A percentile compares a stretch with the other conserved stretches of the same genome.
Conservation (phyloP, 257 asterid species). For the Anisodus acutangulus region DNA sequence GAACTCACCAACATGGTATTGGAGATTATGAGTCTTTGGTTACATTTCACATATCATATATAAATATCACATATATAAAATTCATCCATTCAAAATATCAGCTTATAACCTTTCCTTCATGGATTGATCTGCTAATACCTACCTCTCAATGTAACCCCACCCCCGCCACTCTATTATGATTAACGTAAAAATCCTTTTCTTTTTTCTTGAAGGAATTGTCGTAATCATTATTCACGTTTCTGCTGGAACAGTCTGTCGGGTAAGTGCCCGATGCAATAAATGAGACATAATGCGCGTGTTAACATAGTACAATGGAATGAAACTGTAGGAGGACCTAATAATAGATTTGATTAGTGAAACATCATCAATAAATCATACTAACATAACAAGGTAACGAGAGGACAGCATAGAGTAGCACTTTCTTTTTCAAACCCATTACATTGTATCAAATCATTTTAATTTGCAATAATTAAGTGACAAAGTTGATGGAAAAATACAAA, state of each 20-base stretch:
- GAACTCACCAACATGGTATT: too few relatives aligned
- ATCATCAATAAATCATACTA: not conserved
- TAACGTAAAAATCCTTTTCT: too few relatives aligned
- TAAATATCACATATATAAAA: too few relatives aligned
- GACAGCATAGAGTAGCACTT: not conserved
- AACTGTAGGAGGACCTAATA: not conserved
- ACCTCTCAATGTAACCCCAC: too few relatives aligned
- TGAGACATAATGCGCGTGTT: not conserved
- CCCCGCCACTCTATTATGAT: too few relatives aligned
- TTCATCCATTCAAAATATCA: too few relatives aligned
- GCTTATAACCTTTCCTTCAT: too few relatives aligned
- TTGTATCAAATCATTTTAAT: not conserved
- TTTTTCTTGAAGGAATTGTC: not conserved
- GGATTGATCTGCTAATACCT: too few relatives aligned
- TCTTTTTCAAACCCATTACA: not conserved
- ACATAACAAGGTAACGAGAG: not conserved
- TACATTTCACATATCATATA: too few relatives aligned
- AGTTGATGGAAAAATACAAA: not conserved
- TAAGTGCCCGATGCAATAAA: not conserved
- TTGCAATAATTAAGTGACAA: not conserved
- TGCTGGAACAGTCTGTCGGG: not conserved
- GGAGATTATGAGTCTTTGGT: too few relatives aligned
- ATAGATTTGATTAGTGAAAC: conserved; percentile 17
- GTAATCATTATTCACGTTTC: not conserved
- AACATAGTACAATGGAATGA: not conserved